Evolutionary conservation across 495 filamentous ascomycete species (phyloP).

Genomic region (Penicillium cataractarum): DNA sequence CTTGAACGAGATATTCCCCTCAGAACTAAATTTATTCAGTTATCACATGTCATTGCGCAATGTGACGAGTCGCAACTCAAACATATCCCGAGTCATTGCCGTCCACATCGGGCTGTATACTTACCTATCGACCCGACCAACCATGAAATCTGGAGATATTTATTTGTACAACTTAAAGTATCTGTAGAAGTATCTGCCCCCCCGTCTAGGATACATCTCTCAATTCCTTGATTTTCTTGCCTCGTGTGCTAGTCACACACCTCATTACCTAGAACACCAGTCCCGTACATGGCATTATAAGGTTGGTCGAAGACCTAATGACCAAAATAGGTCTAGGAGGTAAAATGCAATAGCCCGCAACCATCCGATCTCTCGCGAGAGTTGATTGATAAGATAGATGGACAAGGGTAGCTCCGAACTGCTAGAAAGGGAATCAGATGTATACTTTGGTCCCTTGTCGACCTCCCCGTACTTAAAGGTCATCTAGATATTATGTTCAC

Average conservation of each 20-base stretch:
- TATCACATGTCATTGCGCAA: neutral
- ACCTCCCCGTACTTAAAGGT: too few species aligned
- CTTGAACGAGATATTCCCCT: neutral
- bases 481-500: too few species aligned
- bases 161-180: too few species aligned
- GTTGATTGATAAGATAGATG: neutral
- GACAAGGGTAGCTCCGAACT: neutral
- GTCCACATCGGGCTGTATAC: too few species aligned
- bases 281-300: neutral
- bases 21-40: neutral
- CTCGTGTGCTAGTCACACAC: neutral
- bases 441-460: too few species aligned
- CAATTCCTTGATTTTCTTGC: too few species aligned
- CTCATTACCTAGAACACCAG: neutral
- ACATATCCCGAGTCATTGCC: too few species aligned
- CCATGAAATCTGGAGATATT: too few species aligned
- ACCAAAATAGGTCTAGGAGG: neutral
- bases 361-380: neutral
- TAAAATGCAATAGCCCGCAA: neutral
- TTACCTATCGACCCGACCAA: too few species aligned
- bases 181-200: too few species aligned
- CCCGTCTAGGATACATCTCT: too few species aligned
- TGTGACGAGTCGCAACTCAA: neutral
- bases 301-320: neutral
- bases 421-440: too few species aligned